Conservation (phyloP, 345 rosid genomes). For the Salix brachista region DNA sequence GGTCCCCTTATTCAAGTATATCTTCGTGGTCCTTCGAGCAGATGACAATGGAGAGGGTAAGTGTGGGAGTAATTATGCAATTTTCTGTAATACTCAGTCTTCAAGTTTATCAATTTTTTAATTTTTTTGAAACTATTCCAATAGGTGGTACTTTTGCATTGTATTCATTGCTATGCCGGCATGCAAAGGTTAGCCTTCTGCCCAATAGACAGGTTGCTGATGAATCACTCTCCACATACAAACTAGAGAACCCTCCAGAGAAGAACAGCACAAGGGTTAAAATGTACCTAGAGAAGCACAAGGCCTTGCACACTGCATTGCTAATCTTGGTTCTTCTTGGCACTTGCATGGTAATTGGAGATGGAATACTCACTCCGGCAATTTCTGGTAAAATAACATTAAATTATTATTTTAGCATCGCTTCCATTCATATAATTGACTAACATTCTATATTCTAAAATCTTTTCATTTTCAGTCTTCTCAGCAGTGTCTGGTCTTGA, state of each 20-base stretch:
- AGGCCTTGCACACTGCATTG: constrained; percentile 80
- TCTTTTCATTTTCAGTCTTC: constrained; percentile 49
- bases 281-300: constrained; percentile 73
- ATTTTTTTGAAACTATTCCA: constrained; percentile 7
- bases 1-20: constrained; percentile 87
- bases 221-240: constrained; percentile 95
- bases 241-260: constrained; percentile 69
- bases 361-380: constrained; percentile 95
- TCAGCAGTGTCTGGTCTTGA: constrained; percentile 98
- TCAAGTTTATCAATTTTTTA: background rate
- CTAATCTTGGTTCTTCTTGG: constrained; percentile 92
- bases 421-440: background rate
- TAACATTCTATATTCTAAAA: background rate
- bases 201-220: constrained; percentile 91
- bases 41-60: constrained; percentile 98
- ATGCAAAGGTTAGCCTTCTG: constrained; percentile 85
- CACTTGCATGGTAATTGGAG: constrained; percentile 99
- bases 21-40: constrained; percentile 89
- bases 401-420: background rate
- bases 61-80: background rate
- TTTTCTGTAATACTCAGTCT: background rate
- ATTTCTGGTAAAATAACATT: constrained; percentile 62
- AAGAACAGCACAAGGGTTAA: constrained; percentile 60
- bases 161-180: constrained; percentile 89
- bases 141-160: constrained; percentile 96